These are phyloP conservation scores for Acidiella bohemica DNA, from an alignment of 495 filamentous ascomycete genomes.

Conservation along the genomic window DNA sequence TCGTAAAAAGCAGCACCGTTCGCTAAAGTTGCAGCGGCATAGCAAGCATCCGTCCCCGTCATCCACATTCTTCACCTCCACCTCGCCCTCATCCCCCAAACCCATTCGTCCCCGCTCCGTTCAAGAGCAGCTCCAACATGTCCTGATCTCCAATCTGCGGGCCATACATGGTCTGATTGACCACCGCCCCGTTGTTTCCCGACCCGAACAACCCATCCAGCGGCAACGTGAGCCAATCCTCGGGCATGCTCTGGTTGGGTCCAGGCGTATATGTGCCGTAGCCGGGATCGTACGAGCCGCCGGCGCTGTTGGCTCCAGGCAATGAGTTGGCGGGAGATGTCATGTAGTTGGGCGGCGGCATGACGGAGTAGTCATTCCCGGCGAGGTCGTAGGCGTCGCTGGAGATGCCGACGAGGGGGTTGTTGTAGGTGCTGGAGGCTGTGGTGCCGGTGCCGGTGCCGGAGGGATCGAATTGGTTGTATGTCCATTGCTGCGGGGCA, in stretches of 20 bases:
- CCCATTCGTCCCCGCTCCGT: slow-evolving; percentile 3
- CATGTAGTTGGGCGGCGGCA: slow-evolving; percentile 32
- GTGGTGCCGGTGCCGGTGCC: slow-evolving; percentile 2
- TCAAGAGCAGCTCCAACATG: slow-evolving; percentile 27
- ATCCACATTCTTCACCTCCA: neutral
- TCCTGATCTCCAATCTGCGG: slow-evolving; percentile 29
- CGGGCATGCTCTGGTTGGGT: slow-evolving; percentile 2
- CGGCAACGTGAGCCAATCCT: slow-evolving; percentile 37
- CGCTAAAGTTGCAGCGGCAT: too few species aligned
- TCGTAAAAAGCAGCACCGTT: neutral
- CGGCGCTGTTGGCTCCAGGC: slow-evolving; percentile 1
- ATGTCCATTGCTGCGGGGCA: slow-evolving; percentile 16
- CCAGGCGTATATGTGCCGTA: slow-evolving; percentile 5
- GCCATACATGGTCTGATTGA: slow-evolving; percentile 29
- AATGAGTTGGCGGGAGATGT: slow-evolving; percentile 13
- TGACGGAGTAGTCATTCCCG: slow-evolving; percentile 32
- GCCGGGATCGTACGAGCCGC: slow-evolving; percentile 4
- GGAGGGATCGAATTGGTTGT: slow-evolving; percentile 5
- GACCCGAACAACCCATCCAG: slow-evolving; percentile 33
- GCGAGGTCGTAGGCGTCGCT: slow-evolving; percentile 28
- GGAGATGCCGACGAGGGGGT: slow-evolving; percentile 29
- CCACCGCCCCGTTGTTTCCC: slow-evolving; percentile 25
- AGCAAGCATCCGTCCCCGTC: neutral
- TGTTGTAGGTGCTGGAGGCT: slow-evolving; percentile 17
- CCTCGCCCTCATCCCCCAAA: slow-evolving; percentile 1